phyloP scores from a whole-genome alignment of 495 filamentous ascomycete species.

The Penicillium cataractarum region DNA sequence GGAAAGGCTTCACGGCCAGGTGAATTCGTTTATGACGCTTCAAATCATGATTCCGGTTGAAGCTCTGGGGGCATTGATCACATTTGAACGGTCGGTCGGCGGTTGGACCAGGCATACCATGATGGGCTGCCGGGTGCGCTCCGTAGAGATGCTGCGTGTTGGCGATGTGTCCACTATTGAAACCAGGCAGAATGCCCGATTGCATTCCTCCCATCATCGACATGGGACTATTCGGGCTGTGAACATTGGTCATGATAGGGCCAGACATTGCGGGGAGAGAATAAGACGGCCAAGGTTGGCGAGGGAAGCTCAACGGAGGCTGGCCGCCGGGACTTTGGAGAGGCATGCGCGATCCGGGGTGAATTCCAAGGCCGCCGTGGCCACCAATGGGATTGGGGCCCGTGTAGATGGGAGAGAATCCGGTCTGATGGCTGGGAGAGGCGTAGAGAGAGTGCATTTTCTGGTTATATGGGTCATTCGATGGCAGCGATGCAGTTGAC shows the following conservation, averaged over 20 bases:
- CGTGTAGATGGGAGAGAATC: constrained; percentile 57
- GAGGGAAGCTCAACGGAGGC: constrained; percentile 47
- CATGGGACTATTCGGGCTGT: constrained; percentile 71
- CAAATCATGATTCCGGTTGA: constrained; percentile 96
- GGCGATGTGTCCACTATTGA: constrained; percentile 60
- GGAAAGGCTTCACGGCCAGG: constrained; percentile 92
- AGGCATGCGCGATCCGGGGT: constrained; percentile 59
- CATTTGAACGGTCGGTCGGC: constrained; percentile 94
- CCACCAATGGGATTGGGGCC: constrained; percentile 62
- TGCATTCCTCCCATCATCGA: constrained; percentile 68
- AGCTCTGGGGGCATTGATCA: constrained; percentile 87
- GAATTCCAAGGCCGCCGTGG: constrained; percentile 62
- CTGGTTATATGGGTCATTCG: constrained; percentile 63
- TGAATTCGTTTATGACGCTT: constrained; percentile 97
- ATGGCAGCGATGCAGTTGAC: constrained; percentile 62
- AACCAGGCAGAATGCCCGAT: constrained; percentile 48
- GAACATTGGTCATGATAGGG: constrained; percentile 77
- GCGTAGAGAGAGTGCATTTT: constrained; percentile 62
- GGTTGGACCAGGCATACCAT: constrained; percentile 47
- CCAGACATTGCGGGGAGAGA: constrained; percentile 63
- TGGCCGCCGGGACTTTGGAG: constrained; percentile 53
- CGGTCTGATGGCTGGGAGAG: constrained; percentile 56
- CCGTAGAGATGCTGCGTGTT: constrained; percentile 61
- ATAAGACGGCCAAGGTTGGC: constrained; percentile 60
- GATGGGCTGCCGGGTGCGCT: constrained; percentile 46